These are phyloP conservation scores for Citrullus colocynthis DNA, from an alignment of 306 rosid species.

Conservation along the genomic window DNA sequence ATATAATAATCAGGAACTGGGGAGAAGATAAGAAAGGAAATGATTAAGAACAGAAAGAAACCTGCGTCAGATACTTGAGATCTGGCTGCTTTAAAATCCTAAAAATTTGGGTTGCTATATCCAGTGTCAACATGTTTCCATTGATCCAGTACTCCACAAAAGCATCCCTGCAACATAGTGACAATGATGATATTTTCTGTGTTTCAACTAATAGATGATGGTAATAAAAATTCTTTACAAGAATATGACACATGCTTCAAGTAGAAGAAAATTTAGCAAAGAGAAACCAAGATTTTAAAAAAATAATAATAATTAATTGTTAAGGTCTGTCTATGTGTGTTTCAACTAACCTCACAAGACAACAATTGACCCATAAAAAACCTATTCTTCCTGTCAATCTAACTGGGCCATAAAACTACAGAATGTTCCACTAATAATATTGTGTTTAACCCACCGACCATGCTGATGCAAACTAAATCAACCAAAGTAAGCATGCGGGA, in stretches of 20 bases:
- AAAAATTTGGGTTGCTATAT: slow-evolving; percentile 73
- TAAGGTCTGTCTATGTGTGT: background rate
- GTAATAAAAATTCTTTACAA: background rate
- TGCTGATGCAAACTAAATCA: background rate
- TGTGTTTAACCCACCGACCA: background rate
- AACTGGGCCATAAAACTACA: background rate
- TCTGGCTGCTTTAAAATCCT: slow-evolving; percentile 78
- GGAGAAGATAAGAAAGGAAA: background rate
- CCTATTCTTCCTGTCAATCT: background rate
- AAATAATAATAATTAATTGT: background rate
- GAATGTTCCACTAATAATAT: background rate
- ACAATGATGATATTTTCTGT: background rate
- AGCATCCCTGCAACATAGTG: slow-evolving; percentile 40
- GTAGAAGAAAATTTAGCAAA: background rate
- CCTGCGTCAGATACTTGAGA: slow-evolving; percentile 77
- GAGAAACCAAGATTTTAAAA: too few relatives aligned
- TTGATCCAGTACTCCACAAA: slow-evolving; percentile 84
- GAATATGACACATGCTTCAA: background rate
- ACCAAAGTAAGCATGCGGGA: background rate
- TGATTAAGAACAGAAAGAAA: slow-evolving; percentile 17
- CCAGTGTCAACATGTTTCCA: slow-evolving; percentile 77
- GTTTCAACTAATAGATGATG: background rate
- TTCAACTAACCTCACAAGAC: background rate
- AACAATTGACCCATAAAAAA: background rate
- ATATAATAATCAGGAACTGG: background rate